Percentiles rank a stretch among this genome's conserved stretches.
phyloP scores from a whole-genome alignment of 441 rosid genomes.

The Pelargonium citronellum region DNA sequence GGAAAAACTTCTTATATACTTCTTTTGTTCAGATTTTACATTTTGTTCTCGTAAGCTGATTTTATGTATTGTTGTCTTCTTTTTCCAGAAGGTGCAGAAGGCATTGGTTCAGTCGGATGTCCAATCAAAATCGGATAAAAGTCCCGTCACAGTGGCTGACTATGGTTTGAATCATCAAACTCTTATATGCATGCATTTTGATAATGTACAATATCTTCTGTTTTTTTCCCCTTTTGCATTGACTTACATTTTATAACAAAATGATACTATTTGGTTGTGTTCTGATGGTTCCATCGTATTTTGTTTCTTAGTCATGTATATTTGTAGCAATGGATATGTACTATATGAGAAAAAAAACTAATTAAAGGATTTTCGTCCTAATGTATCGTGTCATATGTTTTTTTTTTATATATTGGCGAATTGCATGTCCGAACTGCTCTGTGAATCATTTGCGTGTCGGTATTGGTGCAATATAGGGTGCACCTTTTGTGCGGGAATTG shows the following conservation, averaged over 20 bases:
- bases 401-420: no score
- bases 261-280: background rate
- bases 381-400: no score
- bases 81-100: constrained; percentile 68
- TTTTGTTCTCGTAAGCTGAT: constrained; percentile 15
- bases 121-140: constrained; percentile 69
- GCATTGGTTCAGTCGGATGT: constrained; percentile 73
- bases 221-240: constrained; percentile 7
- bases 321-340: no score
- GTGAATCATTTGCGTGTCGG: no score
- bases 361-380: no score
- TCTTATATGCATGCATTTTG: constrained; percentile 6
- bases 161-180: constrained; percentile 48
- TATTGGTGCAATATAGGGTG: no score
- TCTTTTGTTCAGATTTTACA: no score
- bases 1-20: no score
- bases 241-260: background rate
- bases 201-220: background rate
- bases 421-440: no score
- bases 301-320: no score
- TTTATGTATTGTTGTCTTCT: constrained; percentile 13
- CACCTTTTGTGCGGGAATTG: no score
- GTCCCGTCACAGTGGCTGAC: constrained; percentile 95
- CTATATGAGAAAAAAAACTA: no score
- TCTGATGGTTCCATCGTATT: background rate